phyloP scores from a whole-genome alignment of 345 rosid species.

The rapeseed (Brassica napus) region Da-Ae NC_063437.1:13621501-13622000 shows the following conservation, averaged over 20 bases:
- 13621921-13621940: conserved; percentile 23
- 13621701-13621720: conserved; percentile 33
- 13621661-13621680: neutral
- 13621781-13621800: conserved; percentile 29
- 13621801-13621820: conserved; percentile 8
- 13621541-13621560: neutral
- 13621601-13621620: neutral
- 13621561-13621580: neutral
- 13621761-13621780: conserved; percentile 26
- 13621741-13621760: conserved; percentile 27
- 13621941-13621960: conserved; percentile 1
- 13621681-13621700: neutral
- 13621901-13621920: conserved; percentile 22
- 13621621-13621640: neutral
- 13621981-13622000: neutral
- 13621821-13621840: conserved; percentile 34
- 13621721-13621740: conserved; percentile 29
- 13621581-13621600: neutral
- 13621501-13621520: neutral
- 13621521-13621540: neutral
- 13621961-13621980: neutral
- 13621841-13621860: conserved; percentile 32
- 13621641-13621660: conserved; percentile 8
- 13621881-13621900: conserved; percentile 30
- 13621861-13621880: conserved; percentile 22